Evolutionary conservation across 768 basidiomycete genomes (phyloP), one percentile per base, ranked within the genome.

Genomic region (Dentipellis sp.): DNA sequence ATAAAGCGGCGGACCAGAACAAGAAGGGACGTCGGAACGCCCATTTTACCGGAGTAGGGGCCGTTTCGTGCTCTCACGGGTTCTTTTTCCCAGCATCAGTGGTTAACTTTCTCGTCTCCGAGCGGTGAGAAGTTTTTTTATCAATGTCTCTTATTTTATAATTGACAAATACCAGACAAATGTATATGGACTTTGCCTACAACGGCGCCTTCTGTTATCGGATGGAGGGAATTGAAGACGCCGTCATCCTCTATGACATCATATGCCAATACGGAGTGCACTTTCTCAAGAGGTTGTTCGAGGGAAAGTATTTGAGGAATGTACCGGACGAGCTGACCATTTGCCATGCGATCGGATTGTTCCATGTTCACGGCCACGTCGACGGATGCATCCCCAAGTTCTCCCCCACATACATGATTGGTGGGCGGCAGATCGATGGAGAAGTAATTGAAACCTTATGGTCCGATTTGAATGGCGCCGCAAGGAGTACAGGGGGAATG

Each of bases 291-390:
- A 11, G 39, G n/a, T 11, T 40, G n/a, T 11, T 12, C 12, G n/a
- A n/a, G n/a, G n/a, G 39, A 12, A 11, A 11, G n/a, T 40, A 40
- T 40, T n/a, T 54, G 8, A 54, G 45, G 14, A 6, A 29, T 35
- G 12, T n/a, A 40, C 11, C 39, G 39, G n/a, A n/a, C n/a, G 11
- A 12, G 39, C 11, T 12, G 39, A n/a, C 11, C 11, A 40, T 40
- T 11, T 12, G n/a, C 12, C 11, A 40, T 11, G 39, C 39, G 21
- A 54, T 54, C 8, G 53, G 53, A 1, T 42, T 54, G 12, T 54
- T 54, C 17, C 53, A 54, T 45, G 50, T 56, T 19, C 55, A 56
- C 39, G 55, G 55, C 1, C 55, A 56, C 14, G 17, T 40, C n/a
- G 39, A 56, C 21, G 21, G 37, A 17, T 56, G 55, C 23, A 47